Evolutionary conservation across 495 filamentous ascomycete species (phyloP), one percentile per base, ranked within the genome.

Genomic region (Cenococcum geophilum): DNA sequence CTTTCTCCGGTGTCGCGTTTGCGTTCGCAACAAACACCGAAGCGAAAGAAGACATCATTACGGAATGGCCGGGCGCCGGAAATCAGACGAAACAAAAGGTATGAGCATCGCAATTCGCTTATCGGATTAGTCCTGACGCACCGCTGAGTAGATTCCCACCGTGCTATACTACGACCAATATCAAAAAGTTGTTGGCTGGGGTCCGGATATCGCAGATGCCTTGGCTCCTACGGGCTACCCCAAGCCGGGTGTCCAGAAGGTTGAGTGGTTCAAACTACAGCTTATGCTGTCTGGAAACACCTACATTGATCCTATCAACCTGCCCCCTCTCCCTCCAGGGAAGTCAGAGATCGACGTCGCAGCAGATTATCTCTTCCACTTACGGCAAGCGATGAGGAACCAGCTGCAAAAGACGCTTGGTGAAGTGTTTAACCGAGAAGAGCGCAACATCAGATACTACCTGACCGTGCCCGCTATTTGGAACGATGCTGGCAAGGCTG

Each of bases 231-330:
- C 86, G 34, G 86, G 86, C 54, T 88, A 88, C 71, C 86, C 85
- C 56, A 89, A 88, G 75, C 83, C 83, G 9, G 85, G 85, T 60
- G 85, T 89, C 60, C 85, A 89, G 68, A 89, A 88, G 74, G 85
- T 89, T 8, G 86, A 89, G 67, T 89, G 86, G 86, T 88, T 89
- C 78, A 89, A 89, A 76, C 79, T 88, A 22, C 86, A 89, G 75
- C 78, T 89, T 48, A 89, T 89, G 86, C 75, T 89, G 57, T 87
- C 84, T 21, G 86, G 86, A 59, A 89, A 89, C 76, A 89, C 86
- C 5, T 89, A 89, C 70, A 89, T 89, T 67, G 86, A 89, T 66
- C 86, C 86, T 55, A 89, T 89, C 74, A 89, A 89, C 78, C 78
- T 89, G 58, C 86, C 86, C 14, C 86, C 86, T 36, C 82, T 89